Percentiles rank a stretch among this genome's conserved stretches.
phyloP scores from a whole-genome alignment of 1,284 basidiomycete species.

The Cryptococcus depauperatus region DNA sequence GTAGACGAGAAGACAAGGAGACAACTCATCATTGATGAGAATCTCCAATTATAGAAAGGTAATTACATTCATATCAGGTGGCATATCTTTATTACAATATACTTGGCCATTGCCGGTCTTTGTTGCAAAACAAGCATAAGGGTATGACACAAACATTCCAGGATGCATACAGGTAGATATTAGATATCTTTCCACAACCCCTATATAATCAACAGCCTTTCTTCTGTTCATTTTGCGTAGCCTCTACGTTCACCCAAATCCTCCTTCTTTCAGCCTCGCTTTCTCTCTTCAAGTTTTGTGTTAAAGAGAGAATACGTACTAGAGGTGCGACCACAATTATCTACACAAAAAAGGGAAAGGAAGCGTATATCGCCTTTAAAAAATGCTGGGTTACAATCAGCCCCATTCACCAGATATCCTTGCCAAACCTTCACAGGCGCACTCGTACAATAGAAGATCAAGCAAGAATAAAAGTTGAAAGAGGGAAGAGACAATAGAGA shows the following conservation, averaged over 20 bases:
- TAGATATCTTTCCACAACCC: background rate
- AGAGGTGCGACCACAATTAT: background rate
- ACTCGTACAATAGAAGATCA: background rate
- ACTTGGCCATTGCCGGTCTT: no score
- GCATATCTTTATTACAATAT: no score
- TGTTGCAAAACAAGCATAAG: no score
- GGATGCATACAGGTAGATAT: conserved; percentile 16
- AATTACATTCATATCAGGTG: no score
- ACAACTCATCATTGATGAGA: conserved; percentile 13
- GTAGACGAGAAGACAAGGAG: conserved; percentile 19
- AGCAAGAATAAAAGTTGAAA: no score
- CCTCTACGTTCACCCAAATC: background rate
- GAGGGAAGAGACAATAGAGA: conserved; percentile 2
- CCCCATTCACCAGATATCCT: background rate
- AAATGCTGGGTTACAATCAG: conserved; percentile 1
- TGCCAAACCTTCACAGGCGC: background rate
- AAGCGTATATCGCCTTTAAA: background rate
- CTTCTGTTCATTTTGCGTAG: background rate
- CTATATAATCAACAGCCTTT: background rate
- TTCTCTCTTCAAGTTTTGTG: background rate
- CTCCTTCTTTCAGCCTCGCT: background rate
- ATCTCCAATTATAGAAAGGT: conserved; percentile 11
- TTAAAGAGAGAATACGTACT: conserved; percentile 1
- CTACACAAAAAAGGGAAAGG: background rate
- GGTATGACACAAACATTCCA: conserved; percentile 7